Conservation (phyloP, 257 asterid genomes). For the Hygrophila difformis region DNA sequence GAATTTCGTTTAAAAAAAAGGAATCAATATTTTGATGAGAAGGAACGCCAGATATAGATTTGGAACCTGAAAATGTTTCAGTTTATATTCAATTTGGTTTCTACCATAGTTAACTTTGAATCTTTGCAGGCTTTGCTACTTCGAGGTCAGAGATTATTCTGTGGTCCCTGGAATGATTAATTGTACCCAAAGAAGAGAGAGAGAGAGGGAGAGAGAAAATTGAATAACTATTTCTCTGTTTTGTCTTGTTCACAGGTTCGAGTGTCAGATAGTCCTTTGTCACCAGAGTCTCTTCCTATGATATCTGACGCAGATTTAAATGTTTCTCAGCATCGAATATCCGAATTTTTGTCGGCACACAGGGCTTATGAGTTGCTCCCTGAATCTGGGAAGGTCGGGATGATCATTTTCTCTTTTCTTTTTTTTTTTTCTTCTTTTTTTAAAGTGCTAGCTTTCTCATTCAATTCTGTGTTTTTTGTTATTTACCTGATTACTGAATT, state of each 20-base stretch:
- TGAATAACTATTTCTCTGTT: too few relatives aligned
- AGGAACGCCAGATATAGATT: slow-evolving; percentile 7
- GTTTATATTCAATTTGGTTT: slow-evolving; percentile 13
- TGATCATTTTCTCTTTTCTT: not conserved
- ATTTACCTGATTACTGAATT: slow-evolving; percentile 8
- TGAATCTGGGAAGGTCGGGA: slow-evolving; percentile 80
- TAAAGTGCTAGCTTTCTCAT: not conserved
- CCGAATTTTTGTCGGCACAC: slow-evolving; percentile 64
- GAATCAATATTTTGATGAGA: slow-evolving; percentile 8
- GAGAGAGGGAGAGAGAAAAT: too few relatives aligned
- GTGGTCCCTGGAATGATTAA: slow-evolving; percentile 11
- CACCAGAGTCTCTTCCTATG: slow-evolving; percentile 40
- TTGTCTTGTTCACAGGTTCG: slow-evolving; percentile 47
- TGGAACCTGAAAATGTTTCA: slow-evolving; percentile 8
- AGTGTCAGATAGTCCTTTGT: slow-evolving; percentile 49
- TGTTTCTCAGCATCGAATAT: slow-evolving; percentile 61
- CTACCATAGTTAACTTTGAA: slow-evolving; percentile 1
- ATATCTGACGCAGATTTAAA: slow-evolving; percentile 71
- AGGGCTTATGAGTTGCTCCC: slow-evolving; percentile 89
- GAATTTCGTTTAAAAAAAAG: not conserved
- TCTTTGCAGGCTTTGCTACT: not conserved
- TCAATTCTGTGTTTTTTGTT: not conserved
- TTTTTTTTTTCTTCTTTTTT: slow-evolving; percentile 1
- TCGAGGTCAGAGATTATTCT: not conserved
- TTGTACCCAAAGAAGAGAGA: too few relatives aligned